Evolutionary conservation across 768 basidiomycete genomes (phyloP), one percentile per base, ranked within the genome.

Genomic region (Butyriboletus loyo): DNA sequence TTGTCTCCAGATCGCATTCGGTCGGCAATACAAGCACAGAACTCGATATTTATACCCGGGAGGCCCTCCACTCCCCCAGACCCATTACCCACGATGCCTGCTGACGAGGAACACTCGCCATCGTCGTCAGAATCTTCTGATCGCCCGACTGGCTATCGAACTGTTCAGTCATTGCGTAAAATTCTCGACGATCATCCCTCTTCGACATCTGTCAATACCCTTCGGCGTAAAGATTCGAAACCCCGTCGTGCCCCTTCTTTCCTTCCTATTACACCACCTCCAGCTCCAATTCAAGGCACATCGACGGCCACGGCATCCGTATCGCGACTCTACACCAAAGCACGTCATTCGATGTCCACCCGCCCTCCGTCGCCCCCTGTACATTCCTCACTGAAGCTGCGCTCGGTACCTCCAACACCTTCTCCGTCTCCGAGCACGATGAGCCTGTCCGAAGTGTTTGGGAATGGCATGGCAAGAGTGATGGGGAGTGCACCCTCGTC

Each of bases 261-360:
- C 74, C 75, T 32, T 72, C 81, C 49, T 27, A 62, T 66, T 52
- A 77, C 65, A 41, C 70, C 69, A 4, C 77, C 80, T 3, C 84
- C 86, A 2, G 73, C 76, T 10, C 80, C 82, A 10, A 63, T 68
- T 2, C 73, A 85, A 7, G 76, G 80, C n/a, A 85, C 86, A 5
- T 87, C 86, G 4, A 86, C 75, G 5, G 85, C 89, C 1, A 92
- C 89, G 2, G 89, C 89, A 1, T 86, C 84, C 27, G 76, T 92
- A 43, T 89, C 87, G 22, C 77, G 85, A n/a, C 77, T 91, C 14
- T 86, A 85, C 59, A 88, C 87, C 1, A 85, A 83, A 55, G 76
- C 68, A 9, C 71, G 72, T 10, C 79, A 80, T 60, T 77, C 83
- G 3, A 78, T 82, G 15, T 86, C 86, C 4, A 84, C 87, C 1